A percentile compares a stretch with the other conserved stretches of the same genome.
These are phyloP conservation scores for Aquilaria agallochum DNA, from an alignment of 441 rosid genomes.

Conservation along the genomic window DNA sequence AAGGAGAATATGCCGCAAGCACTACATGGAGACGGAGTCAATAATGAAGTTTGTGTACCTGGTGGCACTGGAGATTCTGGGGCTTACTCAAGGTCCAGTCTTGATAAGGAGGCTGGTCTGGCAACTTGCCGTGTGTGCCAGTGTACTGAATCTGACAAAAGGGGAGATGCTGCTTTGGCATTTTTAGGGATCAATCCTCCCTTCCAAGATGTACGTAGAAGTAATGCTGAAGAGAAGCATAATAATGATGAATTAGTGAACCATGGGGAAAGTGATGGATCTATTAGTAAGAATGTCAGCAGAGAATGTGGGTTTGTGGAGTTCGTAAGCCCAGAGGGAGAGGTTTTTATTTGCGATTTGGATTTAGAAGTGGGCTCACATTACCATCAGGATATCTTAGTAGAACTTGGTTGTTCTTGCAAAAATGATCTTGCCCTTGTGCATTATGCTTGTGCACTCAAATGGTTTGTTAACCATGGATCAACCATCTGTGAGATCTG, in stretches of 20 bases:
- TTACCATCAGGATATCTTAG: conserved; percentile 42
- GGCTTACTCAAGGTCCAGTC: conserved; percentile 43
- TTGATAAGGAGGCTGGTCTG: conserved; percentile 68
- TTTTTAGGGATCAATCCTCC: conserved; percentile 69
- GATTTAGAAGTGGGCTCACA: conserved; percentile 77
- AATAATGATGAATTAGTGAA: conserved; percentile 17
- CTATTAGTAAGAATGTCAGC: conserved; percentile 24
- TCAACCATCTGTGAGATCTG: conserved; percentile 92
- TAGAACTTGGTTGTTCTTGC: conserved; percentile 92
- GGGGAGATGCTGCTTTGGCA: conserved; percentile 81
- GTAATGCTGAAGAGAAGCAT: conserved; percentile 23
- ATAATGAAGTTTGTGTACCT: conserved; percentile 34
- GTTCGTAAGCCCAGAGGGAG: conserved; percentile 83
- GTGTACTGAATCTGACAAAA: conserved; percentile 80
- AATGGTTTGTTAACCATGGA: conserved; percentile 95
- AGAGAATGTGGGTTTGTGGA: conserved; percentile 54
- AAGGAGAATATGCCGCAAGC: conserved; percentile 47
- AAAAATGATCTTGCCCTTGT: conserved; percentile 84
- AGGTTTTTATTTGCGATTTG: conserved; percentile 61
- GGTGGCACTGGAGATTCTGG: conserved; percentile 38
- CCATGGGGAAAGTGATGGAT: conserved; percentile 24
- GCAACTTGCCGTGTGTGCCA: conserved; percentile 95
- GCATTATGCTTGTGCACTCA: conserved; percentile 90
- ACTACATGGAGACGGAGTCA: conserved; percentile 28
- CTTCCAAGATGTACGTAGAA: conserved; percentile 31